Evolutionary conservation across 805 yeast genomes (phyloP).

Genomic region (Sugiyamaella americana): DNA sequence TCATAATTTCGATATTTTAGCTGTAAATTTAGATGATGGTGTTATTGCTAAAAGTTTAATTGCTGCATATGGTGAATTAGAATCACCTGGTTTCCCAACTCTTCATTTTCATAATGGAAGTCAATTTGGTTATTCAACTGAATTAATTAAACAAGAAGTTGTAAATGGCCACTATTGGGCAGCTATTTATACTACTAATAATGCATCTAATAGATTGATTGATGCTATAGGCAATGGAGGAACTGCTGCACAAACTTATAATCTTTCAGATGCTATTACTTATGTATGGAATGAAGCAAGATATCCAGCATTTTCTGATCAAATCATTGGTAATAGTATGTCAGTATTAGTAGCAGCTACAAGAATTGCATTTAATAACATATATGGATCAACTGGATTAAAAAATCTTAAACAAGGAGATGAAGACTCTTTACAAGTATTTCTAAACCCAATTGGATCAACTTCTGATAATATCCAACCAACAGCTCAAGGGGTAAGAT

Average conservation of each 20-base stretch:
- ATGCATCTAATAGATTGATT: constrained; percentile 6
- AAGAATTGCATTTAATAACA: neutral
- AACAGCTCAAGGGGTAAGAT: constrained; percentile 9
- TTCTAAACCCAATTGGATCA: constrained; percentile 5
- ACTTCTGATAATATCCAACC: constrained; percentile 8
- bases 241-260: constrained; percentile 3
- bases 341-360: constrained; percentile 1
- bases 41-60: constrained; percentile 7
- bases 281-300: constrained; percentile 14
- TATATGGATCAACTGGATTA: constrained; percentile 4
- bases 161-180: constrained; percentile 12
- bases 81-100: constrained; percentile 8
- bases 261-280: constrained; percentile 5
- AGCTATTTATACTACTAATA: constrained; percentile 6
- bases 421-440: constrained; percentile 2
- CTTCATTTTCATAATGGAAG: constrained; percentile 1
- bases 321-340: constrained; percentile 1
- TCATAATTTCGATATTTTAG: constrained; percentile 8
- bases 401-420: constrained; percentile 1
- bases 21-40: constrained; percentile 11
- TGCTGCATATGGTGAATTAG: constrained; percentile 8
- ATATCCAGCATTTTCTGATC: constrained; percentile 7
- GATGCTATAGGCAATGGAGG: constrained; percentile 3
- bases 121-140: neutral
- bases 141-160: constrained; percentile 5